Evolutionary conservation across 164 flowering plant genomes (phyloP).

Genomic region (Stephania yunnanensis): DNA sequence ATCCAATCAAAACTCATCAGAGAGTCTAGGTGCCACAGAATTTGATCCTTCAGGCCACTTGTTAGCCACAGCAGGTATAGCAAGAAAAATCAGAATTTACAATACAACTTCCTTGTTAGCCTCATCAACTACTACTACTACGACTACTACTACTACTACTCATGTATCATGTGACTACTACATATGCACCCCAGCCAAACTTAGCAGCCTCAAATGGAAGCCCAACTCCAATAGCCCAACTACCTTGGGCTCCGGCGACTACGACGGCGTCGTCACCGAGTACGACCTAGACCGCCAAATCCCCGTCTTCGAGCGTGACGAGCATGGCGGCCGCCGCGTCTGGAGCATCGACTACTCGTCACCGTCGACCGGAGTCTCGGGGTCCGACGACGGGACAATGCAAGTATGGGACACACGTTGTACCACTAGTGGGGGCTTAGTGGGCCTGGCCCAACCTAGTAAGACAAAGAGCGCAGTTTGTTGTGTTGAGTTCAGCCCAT

Average conservation of each 20-base stretch:
- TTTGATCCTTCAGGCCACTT: slow-evolving; percentile 46
- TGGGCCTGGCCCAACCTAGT: slow-evolving; percentile 40
- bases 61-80: slow-evolving; percentile 66
- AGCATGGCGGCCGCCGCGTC: slow-evolving; percentile 65
- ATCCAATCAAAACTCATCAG: slow-evolving; percentile 24
- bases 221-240: slow-evolving; percentile 36
- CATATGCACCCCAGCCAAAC: slow-evolving; percentile 70
- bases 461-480: slow-evolving; percentile 42
- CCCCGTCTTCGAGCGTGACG: slow-evolving; percentile 68
- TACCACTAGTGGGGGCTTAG: slow-evolving; percentile 21
- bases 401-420: slow-evolving; percentile 71
- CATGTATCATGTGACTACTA: slow-evolving; percentile 37
- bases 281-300: slow-evolving; percentile 48
- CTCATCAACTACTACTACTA: neutral
- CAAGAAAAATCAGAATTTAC: slow-evolving; percentile 61
- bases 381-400: slow-evolving; percentile 66
- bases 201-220: slow-evolving; percentile 62
- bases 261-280: slow-evolving; percentile 70
- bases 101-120: slow-evolving; percentile 19
- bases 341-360: slow-evolving; percentile 69
- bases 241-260: slow-evolving; percentile 57
- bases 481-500: slow-evolving; percentile 58
- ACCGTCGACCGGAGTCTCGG: slow-evolving; percentile 50
- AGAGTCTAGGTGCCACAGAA: slow-evolving; percentile 54
- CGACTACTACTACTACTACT: neutral